Percentiles rank a stretch among this genome's conserved stretches.
phyloP scores from a whole-genome alignment of 2,329 filamentous ascomycete species.

The Camptophora hylomeconis region DNA sequence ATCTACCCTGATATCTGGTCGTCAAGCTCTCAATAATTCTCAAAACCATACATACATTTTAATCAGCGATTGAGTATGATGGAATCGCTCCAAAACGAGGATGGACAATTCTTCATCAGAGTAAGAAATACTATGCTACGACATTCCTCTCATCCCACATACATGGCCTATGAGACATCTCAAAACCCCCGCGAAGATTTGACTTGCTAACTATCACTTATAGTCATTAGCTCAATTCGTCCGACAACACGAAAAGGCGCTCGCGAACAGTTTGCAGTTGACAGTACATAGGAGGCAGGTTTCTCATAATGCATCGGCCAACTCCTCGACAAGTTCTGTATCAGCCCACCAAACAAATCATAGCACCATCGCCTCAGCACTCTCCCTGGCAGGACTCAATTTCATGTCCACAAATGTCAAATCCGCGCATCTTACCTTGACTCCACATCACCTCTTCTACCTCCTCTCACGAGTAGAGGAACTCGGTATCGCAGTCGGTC shows the following conservation, averaged over 20 bases:
- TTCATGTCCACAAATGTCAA: conserved; percentile 79
- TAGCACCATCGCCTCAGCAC: conserved; percentile 62
- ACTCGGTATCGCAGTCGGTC: conserved; percentile 75
- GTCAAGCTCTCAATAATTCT: too few species aligned
- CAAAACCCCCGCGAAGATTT: too few species aligned
- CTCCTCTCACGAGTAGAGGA: conserved; percentile 92
- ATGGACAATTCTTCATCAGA: conserved; percentile 37
- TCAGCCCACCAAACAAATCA: conserved; percentile 49
- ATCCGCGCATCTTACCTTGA: conserved; percentile 81
- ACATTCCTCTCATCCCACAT: too few species aligned
- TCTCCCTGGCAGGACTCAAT: conserved; percentile 73
- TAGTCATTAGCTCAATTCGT: conserved; percentile 94
- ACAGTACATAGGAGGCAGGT: conserved; percentile 44
- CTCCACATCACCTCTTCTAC: conserved; percentile 93
- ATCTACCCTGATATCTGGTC: too few species aligned
- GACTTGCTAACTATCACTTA: too few species aligned
- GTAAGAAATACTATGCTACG: conserved; percentile 18
- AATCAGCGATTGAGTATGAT: too few species aligned
- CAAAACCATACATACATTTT: too few species aligned
- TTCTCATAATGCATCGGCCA: conserved; percentile 56
- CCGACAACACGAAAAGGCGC: conserved; percentile 89
- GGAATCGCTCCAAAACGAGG: conserved; percentile 37
- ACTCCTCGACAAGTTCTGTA: conserved; percentile 38
- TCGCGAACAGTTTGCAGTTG: conserved; percentile 88
- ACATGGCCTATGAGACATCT: too few species aligned